Percentiles rank a stretch among this genome's conserved stretches.
These are phyloP conservation scores for Penicillium parvum DNA, from an alignment of 495 filamentous ascomycete genomes.

Conservation along the genomic window DNA sequence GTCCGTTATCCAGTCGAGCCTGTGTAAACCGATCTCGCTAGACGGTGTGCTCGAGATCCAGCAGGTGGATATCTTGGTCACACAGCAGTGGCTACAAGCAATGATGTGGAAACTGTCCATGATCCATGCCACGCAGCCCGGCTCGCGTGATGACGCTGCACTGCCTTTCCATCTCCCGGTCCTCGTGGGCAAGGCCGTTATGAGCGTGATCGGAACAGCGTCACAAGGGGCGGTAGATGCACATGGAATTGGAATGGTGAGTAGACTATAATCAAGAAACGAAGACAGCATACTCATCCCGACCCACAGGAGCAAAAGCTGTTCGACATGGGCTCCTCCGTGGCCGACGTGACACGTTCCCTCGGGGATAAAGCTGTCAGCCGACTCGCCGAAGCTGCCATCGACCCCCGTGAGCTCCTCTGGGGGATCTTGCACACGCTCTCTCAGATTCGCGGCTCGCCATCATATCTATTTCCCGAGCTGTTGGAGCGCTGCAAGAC, in stretches of 20 bases:
- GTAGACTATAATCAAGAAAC: constrained; percentile 5
- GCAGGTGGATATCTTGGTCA: constrained; percentile 58
- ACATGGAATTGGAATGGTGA: constrained; percentile 61
- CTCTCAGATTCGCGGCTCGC: constrained; percentile 41
- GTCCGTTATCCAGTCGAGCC: constrained; percentile 35
- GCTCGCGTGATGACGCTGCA: constrained; percentile 38
- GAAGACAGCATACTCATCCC: neutral
- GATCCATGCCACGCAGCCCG: constrained; percentile 47
- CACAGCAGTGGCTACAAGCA: constrained; percentile 58
- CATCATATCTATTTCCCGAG: constrained; percentile 38
- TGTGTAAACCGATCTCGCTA: constrained; percentile 35
- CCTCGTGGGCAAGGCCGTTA: constrained; percentile 50
- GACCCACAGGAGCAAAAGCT: constrained; percentile 39
- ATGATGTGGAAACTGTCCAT: constrained; percentile 61
- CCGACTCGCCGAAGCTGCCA: constrained; percentile 28
- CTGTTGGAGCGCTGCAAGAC: constrained; percentile 34
- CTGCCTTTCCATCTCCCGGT: constrained; percentile 58
- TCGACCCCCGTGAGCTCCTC: constrained; percentile 37
- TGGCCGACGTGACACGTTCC: constrained; percentile 37
- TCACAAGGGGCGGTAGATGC: constrained; percentile 53
- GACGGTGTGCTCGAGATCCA: constrained; percentile 52
- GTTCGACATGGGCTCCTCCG: constrained; percentile 35
- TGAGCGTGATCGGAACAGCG: constrained; percentile 48
- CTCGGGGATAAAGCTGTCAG: constrained; percentile 29
- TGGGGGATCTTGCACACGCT: constrained; percentile 42